Conservation (phyloP, 2,329 filamentous ascomycete genomes). For the Ustulina deusta region DNA sequence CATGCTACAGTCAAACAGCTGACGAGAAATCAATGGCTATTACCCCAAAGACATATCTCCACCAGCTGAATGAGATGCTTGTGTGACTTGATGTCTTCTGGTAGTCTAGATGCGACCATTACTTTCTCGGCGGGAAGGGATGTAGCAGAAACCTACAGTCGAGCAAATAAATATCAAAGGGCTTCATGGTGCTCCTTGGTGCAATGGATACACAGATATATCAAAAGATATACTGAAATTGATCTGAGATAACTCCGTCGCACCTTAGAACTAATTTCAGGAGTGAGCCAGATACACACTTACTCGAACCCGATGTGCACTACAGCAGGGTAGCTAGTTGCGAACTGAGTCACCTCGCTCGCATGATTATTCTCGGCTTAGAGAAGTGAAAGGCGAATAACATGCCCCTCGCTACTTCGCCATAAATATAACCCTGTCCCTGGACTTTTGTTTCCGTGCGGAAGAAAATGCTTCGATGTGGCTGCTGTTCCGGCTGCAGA, state of each 20-base stretch:
- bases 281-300: conserved; percentile 1
- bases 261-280: conserved; percentile 1
- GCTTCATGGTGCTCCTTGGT: not conserved
- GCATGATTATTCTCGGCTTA: conserved; percentile 10
- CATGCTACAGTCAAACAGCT: not conserved
- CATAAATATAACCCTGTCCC: conserved; percentile 15
- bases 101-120: not conserved
- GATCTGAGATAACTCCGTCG: conserved; percentile 14
- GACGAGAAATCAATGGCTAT: not conserved
- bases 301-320: conserved; percentile 1
- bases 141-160: conserved; percentile 7
- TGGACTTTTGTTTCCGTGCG: conserved; percentile 23
- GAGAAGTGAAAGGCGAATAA: conserved; percentile 18
- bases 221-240: conserved; percentile 7
- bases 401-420: not conserved
- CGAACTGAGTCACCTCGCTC: conserved; percentile 16
- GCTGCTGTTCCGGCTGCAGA: conserved; percentile 26
- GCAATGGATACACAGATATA: conserved; percentile 2
- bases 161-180: not conserved
- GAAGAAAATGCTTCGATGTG: conserved; percentile 25
- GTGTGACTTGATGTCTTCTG: not conserved
- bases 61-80: conserved; percentile 7
- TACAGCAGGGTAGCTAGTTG: not conserved
- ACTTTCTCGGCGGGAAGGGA: not conserved
- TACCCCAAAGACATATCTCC: not conserved